These are phyloP conservation scores for Thielaviopsis musarum DNA, from an alignment of 2,329 filamentous ascomycete genomes.

Conservation along the genomic window DNA sequence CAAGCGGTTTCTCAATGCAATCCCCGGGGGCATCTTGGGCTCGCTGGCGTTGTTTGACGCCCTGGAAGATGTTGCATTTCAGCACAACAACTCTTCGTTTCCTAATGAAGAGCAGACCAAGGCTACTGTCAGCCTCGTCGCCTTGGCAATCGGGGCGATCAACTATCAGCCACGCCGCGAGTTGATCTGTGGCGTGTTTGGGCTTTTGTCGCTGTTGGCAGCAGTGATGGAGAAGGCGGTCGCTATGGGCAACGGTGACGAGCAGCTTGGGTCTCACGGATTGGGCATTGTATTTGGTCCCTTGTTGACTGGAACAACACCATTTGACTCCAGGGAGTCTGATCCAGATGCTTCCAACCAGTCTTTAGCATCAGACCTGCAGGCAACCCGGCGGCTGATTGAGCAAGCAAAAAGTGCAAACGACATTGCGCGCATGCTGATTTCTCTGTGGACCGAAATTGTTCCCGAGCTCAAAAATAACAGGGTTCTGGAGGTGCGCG, in stretches of 20 bases:
- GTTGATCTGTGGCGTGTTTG: conserved; percentile 50
- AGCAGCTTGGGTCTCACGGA: conserved; percentile 38
- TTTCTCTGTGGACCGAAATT: conserved; percentile 45
- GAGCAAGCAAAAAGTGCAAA: conserved; percentile 44
- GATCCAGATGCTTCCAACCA: background rate
- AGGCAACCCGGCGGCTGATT: conserved; percentile 17
- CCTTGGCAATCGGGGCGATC: conserved; percentile 43
- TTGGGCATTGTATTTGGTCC: conserved; percentile 52
- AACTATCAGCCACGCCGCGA: conserved; percentile 42
- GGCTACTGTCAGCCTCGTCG: conserved; percentile 46
- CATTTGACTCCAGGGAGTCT: background rate
- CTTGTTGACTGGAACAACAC: conserved; percentile 32
- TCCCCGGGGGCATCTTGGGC: conserved; percentile 51
- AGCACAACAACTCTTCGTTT: conserved; percentile 28
- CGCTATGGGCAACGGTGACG: conserved; percentile 7
- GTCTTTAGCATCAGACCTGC: background rate
- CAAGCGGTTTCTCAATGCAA: conserved; percentile 43
- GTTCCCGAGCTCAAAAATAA: conserved; percentile 6
- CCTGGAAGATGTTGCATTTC: conserved; percentile 24
- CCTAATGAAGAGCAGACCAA: conserved; percentile 37
- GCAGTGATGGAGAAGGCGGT: conserved; percentile 36
- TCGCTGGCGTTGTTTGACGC: conserved; percentile 44
- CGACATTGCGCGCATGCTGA: conserved; percentile 45
- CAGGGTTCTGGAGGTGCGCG: conserved; percentile 5
- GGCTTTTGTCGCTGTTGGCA: conserved; percentile 44